These are phyloP conservation scores for Saccharum spontaneum DNA, from an alignment of 176 grass and related monocot species.

Conservation along the genomic window DNA sequence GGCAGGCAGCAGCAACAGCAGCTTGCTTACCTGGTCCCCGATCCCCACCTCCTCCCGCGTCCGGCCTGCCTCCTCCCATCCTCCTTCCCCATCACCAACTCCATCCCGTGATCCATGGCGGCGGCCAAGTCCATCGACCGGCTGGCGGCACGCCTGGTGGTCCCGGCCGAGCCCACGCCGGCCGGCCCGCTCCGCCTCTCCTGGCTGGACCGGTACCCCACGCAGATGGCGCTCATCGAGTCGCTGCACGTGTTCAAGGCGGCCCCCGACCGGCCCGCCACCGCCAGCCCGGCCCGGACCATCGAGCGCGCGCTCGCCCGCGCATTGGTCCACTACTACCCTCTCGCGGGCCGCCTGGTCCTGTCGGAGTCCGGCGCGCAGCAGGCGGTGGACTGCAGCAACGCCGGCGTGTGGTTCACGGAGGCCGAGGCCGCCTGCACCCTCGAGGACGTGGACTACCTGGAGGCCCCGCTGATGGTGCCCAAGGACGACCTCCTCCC, in stretches of 20 bases:
- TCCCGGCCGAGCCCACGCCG: slow-evolving; percentile 49
- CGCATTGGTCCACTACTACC: slow-evolving; percentile 72
- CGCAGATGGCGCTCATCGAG: slow-evolving; percentile 90
- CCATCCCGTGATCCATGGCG: not conserved
- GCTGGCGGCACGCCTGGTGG: slow-evolving; percentile 42
- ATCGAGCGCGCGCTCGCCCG: slow-evolving; percentile 55
- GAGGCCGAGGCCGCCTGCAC: slow-evolving; percentile 40
- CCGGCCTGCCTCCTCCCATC: not conserved
- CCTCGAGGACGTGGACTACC: slow-evolving; percentile 80
- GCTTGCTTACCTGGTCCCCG: not conserved
- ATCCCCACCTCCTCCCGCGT: not conserved
- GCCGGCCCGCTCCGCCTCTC: slow-evolving; percentile 53
- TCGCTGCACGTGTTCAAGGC: slow-evolving; percentile 84
- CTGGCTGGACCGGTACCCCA: slow-evolving; percentile 92
- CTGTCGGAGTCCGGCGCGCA: slow-evolving; percentile 55
- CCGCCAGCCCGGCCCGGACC: slow-evolving; percentile 28
- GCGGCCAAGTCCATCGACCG: slow-evolving; percentile 41
- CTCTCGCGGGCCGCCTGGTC: slow-evolving; percentile 59
- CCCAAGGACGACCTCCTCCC: slow-evolving; percentile 81
- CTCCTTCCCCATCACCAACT: not conserved
- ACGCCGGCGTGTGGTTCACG: slow-evolving; percentile 75
- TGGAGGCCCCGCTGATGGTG: slow-evolving; percentile 88
- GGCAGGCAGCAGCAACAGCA: not conserved
- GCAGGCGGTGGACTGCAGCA: slow-evolving; percentile 58
- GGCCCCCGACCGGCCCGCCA: not conserved